These are phyloP conservation scores for Apocynum venetum DNA, from an alignment of 257 asterid species.

Conservation along the genomic window DNA sequence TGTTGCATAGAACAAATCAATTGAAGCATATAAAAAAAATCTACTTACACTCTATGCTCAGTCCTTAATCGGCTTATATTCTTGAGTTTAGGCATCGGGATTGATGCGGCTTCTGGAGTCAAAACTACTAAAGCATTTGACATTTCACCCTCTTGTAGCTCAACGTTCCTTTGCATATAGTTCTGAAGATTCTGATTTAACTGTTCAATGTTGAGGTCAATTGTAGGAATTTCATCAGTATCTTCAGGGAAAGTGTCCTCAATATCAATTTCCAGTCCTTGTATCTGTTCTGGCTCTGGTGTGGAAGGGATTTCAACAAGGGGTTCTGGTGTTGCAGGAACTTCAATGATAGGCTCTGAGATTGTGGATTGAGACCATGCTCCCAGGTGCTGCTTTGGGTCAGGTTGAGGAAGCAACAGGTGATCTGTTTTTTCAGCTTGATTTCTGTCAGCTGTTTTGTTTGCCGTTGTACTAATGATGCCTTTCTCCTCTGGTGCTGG, in stretches of 20 bases:
- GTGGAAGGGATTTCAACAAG: slow-evolving; percentile 61
- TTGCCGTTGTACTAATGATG: slow-evolving; percentile 43
- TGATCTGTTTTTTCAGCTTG: slow-evolving; percentile 34
- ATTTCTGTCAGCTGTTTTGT: slow-evolving; percentile 36
- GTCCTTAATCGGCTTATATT: slow-evolving; percentile 84
- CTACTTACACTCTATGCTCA: slow-evolving; percentile 94
- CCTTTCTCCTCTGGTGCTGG: slow-evolving; percentile 82
- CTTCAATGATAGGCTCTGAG: slow-evolving; percentile 67
- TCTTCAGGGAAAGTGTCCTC: slow-evolving; percentile 57
- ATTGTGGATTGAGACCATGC: slow-evolving; percentile 29
- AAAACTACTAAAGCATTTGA: slow-evolving; percentile 86
- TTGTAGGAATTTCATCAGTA: slow-evolving; percentile 78
- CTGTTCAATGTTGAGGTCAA: slow-evolving; percentile 76
- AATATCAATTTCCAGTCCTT: slow-evolving; percentile 49
- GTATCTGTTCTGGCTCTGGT: slow-evolving; percentile 55
- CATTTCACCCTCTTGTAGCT: slow-evolving; percentile 61
- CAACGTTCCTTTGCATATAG: slow-evolving; percentile 54
- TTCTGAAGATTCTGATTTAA: slow-evolving; percentile 74
- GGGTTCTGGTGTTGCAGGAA: slow-evolving; percentile 44
- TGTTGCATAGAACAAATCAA: background rate
- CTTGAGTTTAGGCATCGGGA: slow-evolving; percentile 87
- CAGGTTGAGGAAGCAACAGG: slow-evolving; percentile 64
- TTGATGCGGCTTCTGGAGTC: slow-evolving; percentile 80
- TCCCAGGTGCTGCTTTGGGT: slow-evolving; percentile 26
- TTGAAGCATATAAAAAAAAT: slow-evolving; percentile 4